phyloP scores from a whole-genome alignment of 2,329 filamentous ascomycete species.

The Ascochyta koolunga region DNA sequence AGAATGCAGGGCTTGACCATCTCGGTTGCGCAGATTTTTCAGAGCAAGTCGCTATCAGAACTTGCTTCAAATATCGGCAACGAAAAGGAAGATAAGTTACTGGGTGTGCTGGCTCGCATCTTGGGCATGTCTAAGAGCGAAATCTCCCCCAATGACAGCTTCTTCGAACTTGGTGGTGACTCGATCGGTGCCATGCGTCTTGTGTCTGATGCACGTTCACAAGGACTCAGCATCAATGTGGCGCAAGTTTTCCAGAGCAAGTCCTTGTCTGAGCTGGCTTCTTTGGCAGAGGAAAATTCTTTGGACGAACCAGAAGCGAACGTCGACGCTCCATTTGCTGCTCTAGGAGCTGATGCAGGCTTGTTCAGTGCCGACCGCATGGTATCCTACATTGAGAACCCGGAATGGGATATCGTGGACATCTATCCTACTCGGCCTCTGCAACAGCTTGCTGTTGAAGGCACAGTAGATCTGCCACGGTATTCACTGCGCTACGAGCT shows the following conservation, averaged over 20 bases:
- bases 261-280: conserved; percentile 47
- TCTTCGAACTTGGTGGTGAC: conserved; percentile 56
- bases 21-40: conserved; percentile 54
- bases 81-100: conserved; percentile 39
- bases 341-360: conserved; percentile 53
- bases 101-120: conserved; percentile 35
- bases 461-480: conserved; percentile 63
- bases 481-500: conserved; percentile 69
- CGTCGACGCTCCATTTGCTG: conserved; percentile 57
- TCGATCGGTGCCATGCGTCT: conserved; percentile 55
- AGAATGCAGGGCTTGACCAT: conserved; percentile 45
- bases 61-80: conserved; percentile 58
- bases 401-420: conserved; percentile 59
- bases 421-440: conserved; percentile 65
- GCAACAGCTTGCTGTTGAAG: conserved; percentile 65
- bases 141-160: conserved; percentile 50
- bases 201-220: conserved; percentile 47
- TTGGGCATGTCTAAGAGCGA: conserved; percentile 37
- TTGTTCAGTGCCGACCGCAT: conserved; percentile 58
- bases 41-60: conserved; percentile 53
- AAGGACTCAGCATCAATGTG: conserved; percentile 50
- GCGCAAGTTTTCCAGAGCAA: conserved; percentile 52
- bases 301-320: conserved; percentile 22
- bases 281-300: conserved; percentile 39
- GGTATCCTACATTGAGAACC: conserved; percentile 58